A percentile compares a stretch with the other conserved stretches of the same genome.
These are phyloP conservation scores for Drechmeria coniospora DNA, from an alignment of 2,329 filamentous ascomycete genomes.

Conservation along the genomic window DNA sequence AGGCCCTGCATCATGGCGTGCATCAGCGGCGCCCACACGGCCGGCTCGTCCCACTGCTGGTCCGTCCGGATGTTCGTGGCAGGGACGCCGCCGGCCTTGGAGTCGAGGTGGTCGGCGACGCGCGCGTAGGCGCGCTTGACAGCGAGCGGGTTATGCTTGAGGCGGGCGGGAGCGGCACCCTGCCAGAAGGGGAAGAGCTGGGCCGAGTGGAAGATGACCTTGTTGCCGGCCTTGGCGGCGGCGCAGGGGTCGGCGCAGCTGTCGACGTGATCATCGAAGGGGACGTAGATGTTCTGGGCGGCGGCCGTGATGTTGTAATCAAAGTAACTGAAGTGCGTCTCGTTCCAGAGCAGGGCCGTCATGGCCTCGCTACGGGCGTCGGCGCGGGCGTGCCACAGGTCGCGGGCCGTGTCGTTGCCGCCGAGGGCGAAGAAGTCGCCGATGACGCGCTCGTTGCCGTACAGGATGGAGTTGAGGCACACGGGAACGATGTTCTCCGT, in stretches of 20 bases:
- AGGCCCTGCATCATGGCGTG: slow-evolving; percentile 49
- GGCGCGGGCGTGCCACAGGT: slow-evolving; percentile 33
- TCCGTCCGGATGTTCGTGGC: slow-evolving; percentile 45
- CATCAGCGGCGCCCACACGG: slow-evolving; percentile 54
- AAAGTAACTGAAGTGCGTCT: slow-evolving; percentile 47
- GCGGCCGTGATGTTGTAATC: slow-evolving; percentile 51
- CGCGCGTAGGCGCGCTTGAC: slow-evolving; percentile 38
- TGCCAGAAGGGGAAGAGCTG: slow-evolving; percentile 59
- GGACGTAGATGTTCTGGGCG: slow-evolving; percentile 38
- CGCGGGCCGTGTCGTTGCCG: slow-evolving; percentile 34
- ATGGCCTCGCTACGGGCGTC: slow-evolving; percentile 43
- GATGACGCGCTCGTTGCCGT: slow-evolving; percentile 47
- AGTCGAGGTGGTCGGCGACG: slow-evolving; percentile 35
- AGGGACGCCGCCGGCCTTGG: slow-evolving; percentile 39
- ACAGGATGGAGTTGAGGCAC: slow-evolving; percentile 54
- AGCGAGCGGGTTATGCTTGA: slow-evolving; percentile 43
- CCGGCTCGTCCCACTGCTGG: slow-evolving; percentile 57
- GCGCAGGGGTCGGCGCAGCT: slow-evolving; percentile 12
- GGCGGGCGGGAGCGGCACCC: slow-evolving; percentile 40
- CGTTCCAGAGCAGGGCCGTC: slow-evolving; percentile 48
- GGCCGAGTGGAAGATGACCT: slow-evolving; percentile 40
- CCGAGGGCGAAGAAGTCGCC: slow-evolving; percentile 34
- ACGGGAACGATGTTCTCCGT: slow-evolving; percentile 43
- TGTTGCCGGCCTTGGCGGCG: slow-evolving; percentile 35
- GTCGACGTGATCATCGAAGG: slow-evolving; percentile 26